phyloP scores from a whole-genome alignment of 1,284 basidiomycete species.

The Somion occarium region DNA sequence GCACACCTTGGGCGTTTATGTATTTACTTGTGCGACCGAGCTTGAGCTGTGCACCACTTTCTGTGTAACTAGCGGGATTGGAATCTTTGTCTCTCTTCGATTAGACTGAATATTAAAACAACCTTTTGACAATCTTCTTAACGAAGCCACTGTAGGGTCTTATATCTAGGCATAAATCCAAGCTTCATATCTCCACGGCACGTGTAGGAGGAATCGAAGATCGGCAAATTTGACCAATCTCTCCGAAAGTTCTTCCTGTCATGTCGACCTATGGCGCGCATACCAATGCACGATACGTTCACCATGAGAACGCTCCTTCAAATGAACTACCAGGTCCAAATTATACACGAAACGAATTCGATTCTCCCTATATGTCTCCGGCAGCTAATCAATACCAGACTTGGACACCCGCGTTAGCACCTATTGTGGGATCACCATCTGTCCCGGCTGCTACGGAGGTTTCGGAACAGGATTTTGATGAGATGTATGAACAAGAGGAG shows the following conservation, averaged over 20 bases:
- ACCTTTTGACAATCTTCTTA: too few relatives aligned
- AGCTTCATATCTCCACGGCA: not conserved
- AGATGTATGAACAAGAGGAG: not conserved
- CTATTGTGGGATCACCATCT: slow-evolving; percentile 6
- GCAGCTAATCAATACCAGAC: not conserved
- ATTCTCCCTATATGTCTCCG: not conserved
- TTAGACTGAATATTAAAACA: too few relatives aligned
- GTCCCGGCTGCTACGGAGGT: not conserved
- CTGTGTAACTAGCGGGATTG: too few relatives aligned
- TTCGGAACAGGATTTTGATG: not conserved
- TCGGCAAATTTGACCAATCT: not conserved
- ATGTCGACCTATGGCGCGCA: not conserved
- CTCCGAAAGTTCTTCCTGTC: not conserved
- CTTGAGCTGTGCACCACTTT: too few relatives aligned
- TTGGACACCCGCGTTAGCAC: slow-evolving; percentile 6
- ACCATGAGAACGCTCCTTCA: not conserved
- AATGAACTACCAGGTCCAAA: not conserved
- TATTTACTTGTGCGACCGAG: too few relatives aligned
- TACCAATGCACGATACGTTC: not conserved
- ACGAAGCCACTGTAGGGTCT: too few relatives aligned
- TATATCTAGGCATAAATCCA: too few relatives aligned
- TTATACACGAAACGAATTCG: not conserved
- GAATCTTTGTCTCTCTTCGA: too few relatives aligned
- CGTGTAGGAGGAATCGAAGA: not conserved
- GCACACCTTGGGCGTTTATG: too few relatives aligned